Evolutionary conservation across 345 rosid genomes (phyloP), one percentile per base, ranked within the genome.

Genomic region (Leavenworthia alabamica): DNA sequence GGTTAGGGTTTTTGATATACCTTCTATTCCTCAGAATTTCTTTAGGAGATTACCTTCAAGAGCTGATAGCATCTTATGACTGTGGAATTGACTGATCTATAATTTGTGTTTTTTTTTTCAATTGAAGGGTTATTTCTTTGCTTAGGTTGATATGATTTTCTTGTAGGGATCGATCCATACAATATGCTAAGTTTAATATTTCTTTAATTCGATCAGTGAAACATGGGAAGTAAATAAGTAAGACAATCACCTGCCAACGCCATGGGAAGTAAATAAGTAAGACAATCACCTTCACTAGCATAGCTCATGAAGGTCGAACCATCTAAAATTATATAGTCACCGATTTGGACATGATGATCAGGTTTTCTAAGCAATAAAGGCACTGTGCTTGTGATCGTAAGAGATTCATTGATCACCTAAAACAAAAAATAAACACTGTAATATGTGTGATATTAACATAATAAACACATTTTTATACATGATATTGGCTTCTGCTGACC

Each of bases 351-450:
- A 4, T 49, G 35, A 28, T 27, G 55, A 49, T 49, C 55, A 49
- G 36, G 19, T 49, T 4, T 49, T 15, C 55, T 49, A 27, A 49
- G 36, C 36, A 27, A 19, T 14, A 28, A 6, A 27, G 36, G 55
- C 19, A 49, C 22, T 28, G 55, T 49, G 43, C 44, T 54, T 54
- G 44, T 54, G 43, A 54, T 54, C 15, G 44, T 35, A 35, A 54
- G 60, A 3, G 60, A 33, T 24, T 53, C 58, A 33, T 53, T 53
- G 16, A 53, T 32, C 9, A 53, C 58, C 58, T 53, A 14, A 49
- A 49, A 53, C 14, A 32, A 5, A 49, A 49, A 20, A 20, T n/a
- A n/a, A 20, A 20, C 20, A 49, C 10, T 1, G 15, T 22, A 7
- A 2, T 47, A 17, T 43, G 24, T 51, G 19, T 14, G 45, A 40